Conservation (phyloP, 2,329 filamentous ascomycete species). For the Hypoxylon sp. region DNA sequence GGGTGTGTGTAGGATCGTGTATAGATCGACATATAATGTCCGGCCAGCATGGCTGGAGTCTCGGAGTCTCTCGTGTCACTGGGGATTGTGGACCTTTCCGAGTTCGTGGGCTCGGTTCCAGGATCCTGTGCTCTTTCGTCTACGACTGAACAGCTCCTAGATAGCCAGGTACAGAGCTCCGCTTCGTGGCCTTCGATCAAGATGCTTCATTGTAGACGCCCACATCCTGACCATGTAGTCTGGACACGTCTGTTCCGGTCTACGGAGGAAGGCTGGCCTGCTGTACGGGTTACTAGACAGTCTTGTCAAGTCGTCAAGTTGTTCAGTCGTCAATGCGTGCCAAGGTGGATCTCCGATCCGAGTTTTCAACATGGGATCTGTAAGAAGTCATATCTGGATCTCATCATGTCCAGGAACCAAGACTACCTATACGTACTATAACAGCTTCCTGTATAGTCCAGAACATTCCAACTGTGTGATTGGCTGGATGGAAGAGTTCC, state of each 20-base stretch:
- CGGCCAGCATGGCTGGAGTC: constrained; percentile 2
- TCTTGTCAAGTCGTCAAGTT: neutral
- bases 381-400: constrained; percentile 5
- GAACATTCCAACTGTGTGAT: constrained; percentile 18
- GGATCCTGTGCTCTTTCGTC: constrained; percentile 4
- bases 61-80: constrained; percentile 19
- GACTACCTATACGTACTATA: constrained; percentile 14
- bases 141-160: constrained; percentile 8
- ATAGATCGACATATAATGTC: constrained; percentile 7
- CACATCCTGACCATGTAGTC: constrained; percentile 9
- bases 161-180: constrained; percentile 15
- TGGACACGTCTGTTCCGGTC: constrained; percentile 16
- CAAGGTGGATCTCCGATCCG: neutral
- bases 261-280: constrained; percentile 16
- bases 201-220: constrained; percentile 5
- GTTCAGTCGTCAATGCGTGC: too few species aligned
- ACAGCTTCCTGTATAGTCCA: neutral
- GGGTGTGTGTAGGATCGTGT: neutral
- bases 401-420: constrained; percentile 1
- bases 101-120: constrained; percentile 14
- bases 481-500: constrained; percentile 5
- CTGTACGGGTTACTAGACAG: constrained; percentile 28
- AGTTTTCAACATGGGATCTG: neutral
- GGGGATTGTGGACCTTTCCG: constrained; percentile 10
- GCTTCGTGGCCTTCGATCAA: constrained; percentile 5